A percentile compares a stretch with the other conserved stretches of the same genome.
These are phyloP conservation scores for Spizellomyces sp. DNA, from an alignment of 192 early-diverging fungal species.

Conservation along the genomic window DNA sequence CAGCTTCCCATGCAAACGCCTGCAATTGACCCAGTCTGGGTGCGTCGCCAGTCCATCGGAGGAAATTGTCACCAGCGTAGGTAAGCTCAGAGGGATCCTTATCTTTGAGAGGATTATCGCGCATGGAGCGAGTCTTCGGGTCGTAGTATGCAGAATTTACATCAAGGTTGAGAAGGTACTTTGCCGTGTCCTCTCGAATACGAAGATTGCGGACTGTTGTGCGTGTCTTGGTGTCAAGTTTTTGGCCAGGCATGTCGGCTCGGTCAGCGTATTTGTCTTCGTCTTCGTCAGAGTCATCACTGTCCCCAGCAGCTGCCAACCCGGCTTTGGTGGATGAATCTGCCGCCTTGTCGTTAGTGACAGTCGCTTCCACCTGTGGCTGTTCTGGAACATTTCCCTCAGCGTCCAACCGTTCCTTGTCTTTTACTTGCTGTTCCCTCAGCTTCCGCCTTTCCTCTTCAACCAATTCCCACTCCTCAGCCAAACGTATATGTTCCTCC, in stretches of 20 bases:
- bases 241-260: conserved; percentile 83
- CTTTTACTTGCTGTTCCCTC: conserved; percentile 63
- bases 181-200: conserved; percentile 99
- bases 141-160: conserved; percentile 96
- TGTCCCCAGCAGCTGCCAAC: conserved; percentile 38
- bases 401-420: conserved; percentile 30
- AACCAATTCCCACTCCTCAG: conserved; percentile 89
- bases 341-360: background rate
- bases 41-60: conserved; percentile 85
- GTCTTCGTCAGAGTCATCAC: conserved; percentile 79
- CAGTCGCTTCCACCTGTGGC: background rate
- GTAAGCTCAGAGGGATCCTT: conserved; percentile 57
- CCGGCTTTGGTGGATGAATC: background rate
- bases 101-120: conserved; percentile 88
- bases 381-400: background rate
- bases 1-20: conserved; percentile 93
- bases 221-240: conserved; percentile 84
- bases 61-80: conserved; percentile 91
- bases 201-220: conserved; percentile 96
- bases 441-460: conserved; percentile 84
- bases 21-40: conserved; percentile 81
- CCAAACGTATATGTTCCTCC: conserved; percentile 72
- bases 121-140: conserved; percentile 98
- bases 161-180: conserved; percentile 96
- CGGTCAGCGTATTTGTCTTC: conserved; percentile 90